Base-by-base conservation (phyloP, 495 filamentous ascomycete genomes). In the Astrocystis sublimbata region DNA sequence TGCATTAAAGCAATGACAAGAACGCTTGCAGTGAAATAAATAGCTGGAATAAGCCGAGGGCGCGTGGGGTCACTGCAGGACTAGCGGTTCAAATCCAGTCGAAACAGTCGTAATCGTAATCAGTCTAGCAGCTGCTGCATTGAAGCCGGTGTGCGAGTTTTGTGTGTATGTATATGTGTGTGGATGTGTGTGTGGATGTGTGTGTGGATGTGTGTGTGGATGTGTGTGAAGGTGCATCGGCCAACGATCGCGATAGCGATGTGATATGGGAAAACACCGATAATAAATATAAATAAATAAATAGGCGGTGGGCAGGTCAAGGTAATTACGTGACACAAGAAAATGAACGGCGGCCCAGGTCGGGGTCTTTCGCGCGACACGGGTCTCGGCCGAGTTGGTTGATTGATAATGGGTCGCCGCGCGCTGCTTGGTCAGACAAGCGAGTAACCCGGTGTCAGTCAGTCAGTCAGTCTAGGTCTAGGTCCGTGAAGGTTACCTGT, bases 321-420 rank as follows among this genome's bases (percentile, higher is more conserved):
- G 55, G n/a, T n/a, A n/a, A n/a, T n/a, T n/a, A n/a, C n/a, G n/a
- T n/a, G n/a, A n/a, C n/a, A n/a, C n/a, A 4, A 2, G 47, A 5
- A 15, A 33, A 42, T 47, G 55, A 50, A 40, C 21, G 21, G 31
- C 13, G n/a, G 50, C 36, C 45, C 42, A 60, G 23, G 46, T 35
- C 58, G 24, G 47, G 36, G 40, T 6, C 21, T 23, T 46, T 60
- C 15, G 53, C 15, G 53, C 26, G 36, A 41, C 33, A 26, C 47
- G 58, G 36, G 43, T 61, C 47, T 61, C 58, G 58, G 58, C 58
- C 58, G 58, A 61, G 49, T 61, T 36, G 58, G 28, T 47, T 47
- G 38, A n/a, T 40, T 15, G 6, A n/a, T n/a, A n/a, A n/a, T n/a
- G n/a, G n/a, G 46, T 31, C n/a, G 24, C 12, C 13, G 17, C 21